These are phyloP conservation scores for Zymoseptoria tritici DNA, from an alignment of 2,329 filamentous ascomycete species.

Conservation along the genomic window DNA sequence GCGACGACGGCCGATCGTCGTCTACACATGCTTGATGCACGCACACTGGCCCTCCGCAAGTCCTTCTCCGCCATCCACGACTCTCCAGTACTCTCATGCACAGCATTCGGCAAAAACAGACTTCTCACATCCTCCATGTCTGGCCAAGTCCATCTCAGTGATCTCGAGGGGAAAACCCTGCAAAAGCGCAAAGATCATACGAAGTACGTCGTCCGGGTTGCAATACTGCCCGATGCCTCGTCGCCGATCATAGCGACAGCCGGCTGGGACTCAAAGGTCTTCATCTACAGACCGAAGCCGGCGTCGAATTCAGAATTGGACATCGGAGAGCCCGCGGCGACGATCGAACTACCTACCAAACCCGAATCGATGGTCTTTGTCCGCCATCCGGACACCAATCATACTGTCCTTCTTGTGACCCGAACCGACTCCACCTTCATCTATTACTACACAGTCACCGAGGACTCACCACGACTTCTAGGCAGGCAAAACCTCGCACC, in stretches of 20 bases:
- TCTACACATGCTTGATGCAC: constrained; percentile 40
- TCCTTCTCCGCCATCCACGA: constrained; percentile 39
- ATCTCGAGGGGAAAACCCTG: constrained; percentile 34
- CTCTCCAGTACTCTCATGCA: constrained; percentile 48
- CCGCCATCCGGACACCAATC: constrained; percentile 39
- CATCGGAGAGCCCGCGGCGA: constrained; percentile 36
- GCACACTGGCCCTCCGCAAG: constrained; percentile 27
- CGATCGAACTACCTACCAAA: constrained; percentile 43
- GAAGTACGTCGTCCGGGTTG: constrained; percentile 52
- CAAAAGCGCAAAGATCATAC: constrained; percentile 49
- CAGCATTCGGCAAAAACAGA: constrained; percentile 37
- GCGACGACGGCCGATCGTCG: constrained; percentile 42
- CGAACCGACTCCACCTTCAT: constrained; percentile 53
- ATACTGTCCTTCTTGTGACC: constrained; percentile 47
- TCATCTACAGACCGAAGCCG: constrained; percentile 40
- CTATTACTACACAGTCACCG: constrained; percentile 45
- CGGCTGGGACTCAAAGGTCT: constrained; percentile 53
- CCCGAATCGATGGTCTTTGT: constrained; percentile 52
- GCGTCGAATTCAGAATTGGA: constrained; percentile 4
- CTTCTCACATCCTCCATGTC: constrained; percentile 53
- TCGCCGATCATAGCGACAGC: constrained; percentile 47
- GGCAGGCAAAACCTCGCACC: constrained; percentile 56
- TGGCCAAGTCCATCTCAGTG: constrained; percentile 46
- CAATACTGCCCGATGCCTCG: constrained; percentile 27
- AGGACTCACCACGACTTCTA: constrained; percentile 35